Base-by-base conservation (phyloP, 1,284 basidiomycete genomes). In the Naganishia sp. region DNA sequence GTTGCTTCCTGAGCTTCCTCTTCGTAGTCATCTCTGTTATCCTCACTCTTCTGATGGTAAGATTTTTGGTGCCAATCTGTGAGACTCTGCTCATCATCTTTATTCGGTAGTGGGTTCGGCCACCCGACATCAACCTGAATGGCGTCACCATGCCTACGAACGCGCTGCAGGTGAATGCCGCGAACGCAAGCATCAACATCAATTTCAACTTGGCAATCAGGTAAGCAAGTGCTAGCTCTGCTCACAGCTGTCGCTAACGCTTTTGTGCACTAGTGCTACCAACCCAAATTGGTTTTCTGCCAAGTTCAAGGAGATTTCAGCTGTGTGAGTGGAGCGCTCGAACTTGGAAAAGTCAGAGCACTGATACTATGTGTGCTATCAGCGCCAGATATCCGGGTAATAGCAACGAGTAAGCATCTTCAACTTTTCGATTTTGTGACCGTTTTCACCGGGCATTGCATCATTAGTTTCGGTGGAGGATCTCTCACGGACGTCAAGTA, bases 281-380 rank as follows among this genome's bases (percentile, higher is more conserved):
- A 94, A 94, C 75, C 92, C 91, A 42, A 93, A 94, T 76, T 93
- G 87, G 81, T 93, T 94, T 78, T 80, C 84, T 15, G 88, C 90
- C 25, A 82, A 84, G 59, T 86, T 94, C 77, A 84, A 85, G 66
- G 82, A 85, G 65, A 86, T 94, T 72, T 82, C 84, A 49, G 89
- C 88, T 6, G 80, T 87, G 64, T 67, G 33, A 67, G 66, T 56
- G 9, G 36, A 39, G 36, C 28, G 28, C 13, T 39, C 6, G 55
- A 87, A 88, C 65, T 74, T 74, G 69, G 57, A 13, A 57, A 55
- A 16, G 55, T 46, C 18, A 25, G 39, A 18, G 6, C 11, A 21
- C 48, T 49, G 6, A 49, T 63, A 11, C 33, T 25, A 10, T 45
- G 28, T 28, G 2, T 28, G 46, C 69, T 46, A 74, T 69, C 63